Evolutionary conservation across 805 yeast genomes (phyloP).

Genomic region (Scheffersomyces ergatensis): DNA sequence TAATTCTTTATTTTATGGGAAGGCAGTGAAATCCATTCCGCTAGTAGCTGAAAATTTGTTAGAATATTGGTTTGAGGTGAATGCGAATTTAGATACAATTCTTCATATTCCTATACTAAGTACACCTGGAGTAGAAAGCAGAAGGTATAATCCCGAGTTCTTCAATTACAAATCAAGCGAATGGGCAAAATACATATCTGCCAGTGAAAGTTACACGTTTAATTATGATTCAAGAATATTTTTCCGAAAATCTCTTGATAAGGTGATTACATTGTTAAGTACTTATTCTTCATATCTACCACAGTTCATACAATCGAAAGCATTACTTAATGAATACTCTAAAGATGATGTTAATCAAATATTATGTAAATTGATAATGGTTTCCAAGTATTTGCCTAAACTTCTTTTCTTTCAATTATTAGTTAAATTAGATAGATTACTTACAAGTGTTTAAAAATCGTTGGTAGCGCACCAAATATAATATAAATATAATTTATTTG

Average conservation of each 20-base stretch:
- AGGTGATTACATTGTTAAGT: conserved; percentile 2
- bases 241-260: conserved; percentile 6
- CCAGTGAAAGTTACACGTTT: conserved; percentile 17
- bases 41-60: conserved; percentile 23
- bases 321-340: not conserved
- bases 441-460: not conserved
- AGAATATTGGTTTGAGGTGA: conserved; percentile 27
- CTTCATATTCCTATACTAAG: conserved; percentile 27
- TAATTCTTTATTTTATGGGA: not conserved
- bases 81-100: conserved; percentile 10
- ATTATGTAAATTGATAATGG: conserved; percentile 8
- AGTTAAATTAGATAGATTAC: not conserved
- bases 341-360: not conserved
- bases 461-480: not conserved
- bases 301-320: not conserved
- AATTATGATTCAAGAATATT: conserved; percentile 12
- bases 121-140: conserved; percentile 26
- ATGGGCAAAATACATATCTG: conserved; percentile 18
- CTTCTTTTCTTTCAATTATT: not conserved
- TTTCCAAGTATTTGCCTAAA: conserved; percentile 6
- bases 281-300: not conserved
- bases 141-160: conserved; percentile 8
- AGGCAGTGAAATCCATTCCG: conserved; percentile 13
- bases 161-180: conserved; percentile 4
- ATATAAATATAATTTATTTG: not conserved